Base-by-base conservation (phyloP, 306 rosid species). In the Vicia faba region DNA sequence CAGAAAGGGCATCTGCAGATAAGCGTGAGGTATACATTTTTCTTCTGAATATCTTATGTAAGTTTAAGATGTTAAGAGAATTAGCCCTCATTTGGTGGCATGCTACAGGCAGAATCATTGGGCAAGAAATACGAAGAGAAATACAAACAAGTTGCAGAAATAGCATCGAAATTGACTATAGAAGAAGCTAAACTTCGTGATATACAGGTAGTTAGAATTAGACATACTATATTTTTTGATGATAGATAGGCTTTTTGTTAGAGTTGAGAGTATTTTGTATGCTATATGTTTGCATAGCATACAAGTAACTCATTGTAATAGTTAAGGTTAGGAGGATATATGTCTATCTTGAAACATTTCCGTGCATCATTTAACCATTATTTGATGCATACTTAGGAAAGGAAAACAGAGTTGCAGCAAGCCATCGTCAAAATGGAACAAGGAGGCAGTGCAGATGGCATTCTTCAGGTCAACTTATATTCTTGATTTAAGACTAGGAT, bases 401-500 rank as follows among this genome's bases (percentile, higher is more conserved):
- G 96, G 80, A 92, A 87, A 66, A 70, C 35, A 57, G 98, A 92
- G 80, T 74, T 89, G 85, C 89, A 89, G 75, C 98, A 92, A 75
- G 98, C 98, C 73, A 87, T 92, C 64, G 76, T 86, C 76, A 87
- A 84, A 82, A 89, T 92, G 84, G 93, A 81, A 46, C 96, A 89
- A 75, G 98, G 98, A 80, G 98, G 98, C 71, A 92, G 98, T 72
- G 85, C 89, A 3, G 96, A 92, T 78, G 98, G 98, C 75, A 92
- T 92, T 71, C 98, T 92, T 84, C 98, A 92, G 96, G 98, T 92
- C 66, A 61, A 65, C 49, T 69, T 51, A 71, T 31, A 55, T 58
- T 54, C 10, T 56, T 61, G 36, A 35, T 60, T 57, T 69, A 51
- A 61, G 66, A 35, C 54, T 3, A 13, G n/a, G 15, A 36, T 39